A percentile compares a stretch with the other conserved stretches of the same genome.
Conservation (phyloP, 139 green algal species). For the Monoraphidium neglectum region DNA sequence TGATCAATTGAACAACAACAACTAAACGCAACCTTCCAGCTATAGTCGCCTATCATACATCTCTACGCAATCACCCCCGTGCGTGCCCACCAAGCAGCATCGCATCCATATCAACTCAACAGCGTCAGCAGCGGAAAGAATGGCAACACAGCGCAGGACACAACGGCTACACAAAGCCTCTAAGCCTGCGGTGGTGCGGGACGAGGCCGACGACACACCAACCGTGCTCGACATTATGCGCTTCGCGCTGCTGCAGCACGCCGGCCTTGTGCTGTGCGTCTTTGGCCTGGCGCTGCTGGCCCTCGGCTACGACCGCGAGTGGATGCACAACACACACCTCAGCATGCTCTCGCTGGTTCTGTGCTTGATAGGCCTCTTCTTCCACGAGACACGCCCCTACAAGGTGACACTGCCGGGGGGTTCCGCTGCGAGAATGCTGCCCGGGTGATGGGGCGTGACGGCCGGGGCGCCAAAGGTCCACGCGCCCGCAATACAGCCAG, state of each 20-base stretch:
- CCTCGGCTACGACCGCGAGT: conserved; percentile 25
- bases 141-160: neutral
- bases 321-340: conserved; percentile 28
- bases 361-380: conserved; percentile 16
- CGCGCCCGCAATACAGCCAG: neutral
- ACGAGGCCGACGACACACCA: too few relatives aligned
- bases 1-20: too few relatives aligned
- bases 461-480: neutral
- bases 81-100: too few relatives aligned
- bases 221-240: neutral
- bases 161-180: neutral
- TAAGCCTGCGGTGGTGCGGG: too few relatives aligned
- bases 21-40: too few relatives aligned
- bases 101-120: too few relatives aligned
- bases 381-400: conserved; percentile 31
- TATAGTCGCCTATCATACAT: too few relatives aligned
- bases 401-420: conserved; percentile 13
- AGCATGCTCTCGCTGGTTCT: conserved; percentile 19
- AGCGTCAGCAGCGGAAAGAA: too few relatives aligned
- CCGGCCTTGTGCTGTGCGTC: neutral
- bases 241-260: neutral
- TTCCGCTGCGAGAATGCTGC: neutral
- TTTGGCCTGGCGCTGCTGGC: conserved; percentile 9
- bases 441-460: too few relatives aligned
- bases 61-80: too few relatives aligned